Evolutionary conservation across 2,329 filamentous ascomycete genomes (phyloP).

Genomic region (Nakataea oryzae): DNA sequence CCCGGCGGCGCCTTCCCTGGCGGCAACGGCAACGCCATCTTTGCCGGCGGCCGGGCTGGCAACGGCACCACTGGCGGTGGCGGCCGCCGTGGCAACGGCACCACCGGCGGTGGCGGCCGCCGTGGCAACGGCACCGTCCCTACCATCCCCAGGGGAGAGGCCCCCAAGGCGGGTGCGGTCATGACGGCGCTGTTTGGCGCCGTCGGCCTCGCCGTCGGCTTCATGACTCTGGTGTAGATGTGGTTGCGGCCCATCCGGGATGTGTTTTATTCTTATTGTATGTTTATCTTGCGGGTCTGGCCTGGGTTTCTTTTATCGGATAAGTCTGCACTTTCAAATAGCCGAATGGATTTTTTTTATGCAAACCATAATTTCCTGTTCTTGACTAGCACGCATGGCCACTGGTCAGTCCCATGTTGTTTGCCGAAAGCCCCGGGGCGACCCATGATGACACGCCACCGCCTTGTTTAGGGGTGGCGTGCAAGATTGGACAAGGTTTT

Average conservation of each 20-base stretch:
- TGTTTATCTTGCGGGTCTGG: background rate
- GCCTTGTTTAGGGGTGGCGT: too few relatives aligned
- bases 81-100: background rate
- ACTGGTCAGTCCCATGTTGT: too few relatives aligned
- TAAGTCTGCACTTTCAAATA: background rate
- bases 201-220: background rate
- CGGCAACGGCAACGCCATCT: slow-evolving; percentile 6
- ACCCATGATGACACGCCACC: too few relatives aligned
- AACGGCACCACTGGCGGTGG: background rate
- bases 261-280: background rate
- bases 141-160: background rate
- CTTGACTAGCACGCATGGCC: too few relatives aligned
- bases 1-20: slow-evolving; percentile 5
- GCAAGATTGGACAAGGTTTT: too few relatives aligned
- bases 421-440: too few relatives aligned
- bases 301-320: background rate
- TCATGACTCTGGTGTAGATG: background rate
- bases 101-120: background rate
- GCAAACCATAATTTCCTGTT: too few relatives aligned
- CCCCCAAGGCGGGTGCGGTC: background rate
- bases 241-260: too few relatives aligned
- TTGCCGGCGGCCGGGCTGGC: background rate
- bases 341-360: too few relatives aligned
- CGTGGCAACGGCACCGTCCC: background rate
- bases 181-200: background rate